These are phyloP conservation scores for Achaetomiella virescens DNA, from an alignment of 495 filamentous ascomycete species.

Conservation along the genomic window DNA sequence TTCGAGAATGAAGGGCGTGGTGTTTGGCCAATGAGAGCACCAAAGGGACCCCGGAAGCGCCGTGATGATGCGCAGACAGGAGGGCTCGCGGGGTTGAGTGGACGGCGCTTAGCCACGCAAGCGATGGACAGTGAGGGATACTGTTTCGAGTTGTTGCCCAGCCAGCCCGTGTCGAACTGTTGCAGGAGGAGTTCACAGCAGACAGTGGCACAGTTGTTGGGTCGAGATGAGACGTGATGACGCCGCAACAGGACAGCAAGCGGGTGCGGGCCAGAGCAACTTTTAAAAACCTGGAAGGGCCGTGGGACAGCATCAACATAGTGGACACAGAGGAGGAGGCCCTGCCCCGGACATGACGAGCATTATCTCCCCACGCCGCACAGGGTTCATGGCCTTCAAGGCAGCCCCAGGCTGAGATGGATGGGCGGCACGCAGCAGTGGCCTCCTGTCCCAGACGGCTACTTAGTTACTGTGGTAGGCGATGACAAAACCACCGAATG, in stretches of 20 bases:
- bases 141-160: slow-evolving; percentile 19
- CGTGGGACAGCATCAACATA: neutral
- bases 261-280: neutral
- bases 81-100: slow-evolving; percentile 19
- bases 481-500: neutral
- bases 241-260: neutral
- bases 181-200: neutral
- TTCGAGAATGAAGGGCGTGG: slow-evolving; percentile 17
- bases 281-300: neutral
- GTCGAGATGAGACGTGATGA: neutral
- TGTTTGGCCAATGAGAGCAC: slow-evolving; percentile 26
- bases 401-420: slow-evolving; percentile 4
- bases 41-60: slow-evolving; percentile 27
- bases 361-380: slow-evolving; percentile 15
- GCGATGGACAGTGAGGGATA: slow-evolving; percentile 18
- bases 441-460: neutral
- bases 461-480: too few species aligned
- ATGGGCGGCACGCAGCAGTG: slow-evolving; percentile 7
- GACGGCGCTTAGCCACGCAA: slow-evolving; percentile 30
- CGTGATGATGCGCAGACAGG: slow-evolving; percentile 23
- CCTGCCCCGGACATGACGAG: neutral
- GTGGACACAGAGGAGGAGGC: neutral
- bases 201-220: slow-evolving; percentile 10
- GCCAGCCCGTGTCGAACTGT: slow-evolving; percentile 3
- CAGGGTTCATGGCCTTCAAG: slow-evolving; percentile 3